These are phyloP conservation scores for Marvania coccoides DNA, from an alignment of 139 green algal species.

Conservation along the genomic window DNA sequence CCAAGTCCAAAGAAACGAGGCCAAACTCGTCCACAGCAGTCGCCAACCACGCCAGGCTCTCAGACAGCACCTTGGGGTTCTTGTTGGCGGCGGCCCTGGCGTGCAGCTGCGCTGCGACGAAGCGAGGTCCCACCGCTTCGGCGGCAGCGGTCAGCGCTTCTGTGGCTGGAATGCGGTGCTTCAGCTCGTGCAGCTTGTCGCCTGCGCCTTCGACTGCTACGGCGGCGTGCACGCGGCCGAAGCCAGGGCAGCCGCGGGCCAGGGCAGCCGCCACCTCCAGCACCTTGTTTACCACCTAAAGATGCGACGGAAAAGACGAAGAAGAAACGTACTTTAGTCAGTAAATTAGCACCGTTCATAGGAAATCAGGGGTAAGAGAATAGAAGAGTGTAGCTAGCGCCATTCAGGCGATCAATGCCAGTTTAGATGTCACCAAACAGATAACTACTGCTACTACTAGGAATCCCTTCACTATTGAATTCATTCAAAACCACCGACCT, in stretches of 20 bases:
- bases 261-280: slow-evolving; percentile 72
- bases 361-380: not conserved
- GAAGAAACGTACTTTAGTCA: too few relatives aligned
- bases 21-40: slow-evolving; percentile 83
- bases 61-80: slow-evolving; percentile 92
- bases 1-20: slow-evolving; percentile 51
- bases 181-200: slow-evolving; percentile 51
- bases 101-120: slow-evolving; percentile 75
- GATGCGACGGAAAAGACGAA: not conserved
- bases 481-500: slow-evolving; percentile 51
- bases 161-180: slow-evolving; percentile 17
- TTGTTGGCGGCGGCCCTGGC: slow-evolving; percentile 75
- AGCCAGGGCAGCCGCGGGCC: slow-evolving; percentile 20
- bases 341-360: not conserved
- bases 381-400: too few relatives aligned
- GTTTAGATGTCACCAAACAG: not conserved
- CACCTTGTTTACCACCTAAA: slow-evolving; percentile 73
- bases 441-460: not conserved
- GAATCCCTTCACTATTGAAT: not conserved
- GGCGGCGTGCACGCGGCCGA: slow-evolving; percentile 54
- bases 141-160: slow-evolving; percentile 55
- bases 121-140: slow-evolving; percentile 79
- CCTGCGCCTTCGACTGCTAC: slow-evolving; percentile 61
- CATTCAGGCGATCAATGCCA: too few relatives aligned
- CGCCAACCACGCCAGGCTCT: slow-evolving; percentile 76